Evolutionary conservation across 805 yeast species (phyloP).

Genomic region (Candida ortonii): DNA sequence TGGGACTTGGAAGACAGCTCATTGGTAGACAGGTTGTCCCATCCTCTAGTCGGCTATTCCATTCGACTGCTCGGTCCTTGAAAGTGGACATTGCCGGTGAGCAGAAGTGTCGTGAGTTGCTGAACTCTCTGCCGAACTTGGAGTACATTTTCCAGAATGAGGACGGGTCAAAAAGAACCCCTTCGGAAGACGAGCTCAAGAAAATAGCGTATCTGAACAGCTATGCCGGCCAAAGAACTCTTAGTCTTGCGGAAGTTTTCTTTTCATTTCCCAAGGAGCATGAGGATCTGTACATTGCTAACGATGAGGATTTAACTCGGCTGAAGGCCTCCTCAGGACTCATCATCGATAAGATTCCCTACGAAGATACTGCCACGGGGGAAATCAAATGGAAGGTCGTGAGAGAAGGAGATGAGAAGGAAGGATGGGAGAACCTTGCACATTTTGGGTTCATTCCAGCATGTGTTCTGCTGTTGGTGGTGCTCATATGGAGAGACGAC

Average conservation of each 20-base stretch:
- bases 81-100: conserved; percentile 48
- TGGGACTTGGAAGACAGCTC: too few relatives aligned
- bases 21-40: conserved; percentile 1
- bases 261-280: conserved; percentile 49
- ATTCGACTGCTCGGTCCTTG: conserved; percentile 16
- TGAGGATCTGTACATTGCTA: conserved; percentile 53
- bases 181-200: conserved; percentile 67
- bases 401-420: conserved; percentile 64
- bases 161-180: conserved; percentile 72
- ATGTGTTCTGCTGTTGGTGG: conserved; percentile 52
- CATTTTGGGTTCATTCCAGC: conserved; percentile 74
- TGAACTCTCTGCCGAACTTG: conserved; percentile 62
- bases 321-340: conserved; percentile 58
- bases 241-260: conserved; percentile 43
- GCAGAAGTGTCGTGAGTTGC: conserved; percentile 56
- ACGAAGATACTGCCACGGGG: conserved; percentile 74
- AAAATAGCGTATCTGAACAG: conserved; percentile 68
- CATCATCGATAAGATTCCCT: conserved; percentile 81
- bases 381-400: conserved; percentile 76
- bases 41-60: conserved; percentile 9
- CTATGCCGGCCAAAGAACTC: conserved; percentile 54
- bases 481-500: conserved; percentile 50
- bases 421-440: conserved; percentile 81
- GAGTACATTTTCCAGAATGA: conserved; percentile 67
- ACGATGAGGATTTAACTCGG: conserved; percentile 57